Percentiles rank a stretch among this genome's conserved stretches.
Conservation (phyloP, 2,329 filamentous ascomycete genomes). For the Purpureocillium lavendulum region DNA sequence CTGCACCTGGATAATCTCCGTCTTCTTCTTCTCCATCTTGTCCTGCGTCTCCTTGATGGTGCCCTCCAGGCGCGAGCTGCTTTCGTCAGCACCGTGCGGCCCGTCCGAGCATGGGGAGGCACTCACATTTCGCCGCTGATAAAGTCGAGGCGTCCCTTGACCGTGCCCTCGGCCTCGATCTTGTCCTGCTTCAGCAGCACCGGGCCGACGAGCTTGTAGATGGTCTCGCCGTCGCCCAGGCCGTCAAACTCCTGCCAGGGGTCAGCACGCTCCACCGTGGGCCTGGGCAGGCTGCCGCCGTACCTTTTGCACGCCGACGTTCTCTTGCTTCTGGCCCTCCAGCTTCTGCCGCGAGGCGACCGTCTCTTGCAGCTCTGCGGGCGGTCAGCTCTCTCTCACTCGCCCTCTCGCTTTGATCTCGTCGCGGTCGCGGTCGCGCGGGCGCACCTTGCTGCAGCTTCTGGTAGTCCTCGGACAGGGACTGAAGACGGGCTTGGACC, state of each 20-base stretch:
- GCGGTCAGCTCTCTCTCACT: conserved; percentile 3
- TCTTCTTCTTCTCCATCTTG: conserved; percentile 51
- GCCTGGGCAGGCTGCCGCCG: not conserved
- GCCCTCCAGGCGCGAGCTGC: conserved; percentile 32
- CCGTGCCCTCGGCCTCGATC: conserved; percentile 79
- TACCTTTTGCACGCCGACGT: conserved; percentile 76
- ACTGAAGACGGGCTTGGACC: conserved; percentile 68
- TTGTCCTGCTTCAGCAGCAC: conserved; percentile 93
- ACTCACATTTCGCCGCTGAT: conserved; percentile 82
- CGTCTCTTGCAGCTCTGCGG: conserved; percentile 65
- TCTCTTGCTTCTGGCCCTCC: conserved; percentile 91
- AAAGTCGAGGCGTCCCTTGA: conserved; percentile 84
- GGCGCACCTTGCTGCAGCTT: conserved; percentile 73
- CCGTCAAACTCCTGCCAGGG: conserved; percentile 65
- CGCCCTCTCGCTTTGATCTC: too few relatives aligned
- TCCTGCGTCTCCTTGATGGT: conserved; percentile 48
- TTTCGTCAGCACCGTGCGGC: conserved; percentile 8
- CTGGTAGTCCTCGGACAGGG: conserved; percentile 79
- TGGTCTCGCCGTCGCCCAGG: conserved; percentile 72
- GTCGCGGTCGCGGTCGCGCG: too few relatives aligned
- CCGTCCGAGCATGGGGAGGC: not conserved
- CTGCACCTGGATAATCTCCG: conserved; percentile 50
- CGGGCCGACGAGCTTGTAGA: conserved; percentile 93
- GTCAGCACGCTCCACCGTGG: not conserved
- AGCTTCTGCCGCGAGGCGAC: conserved; percentile 82